Conservation (phyloP, 2,329 filamentous ascomycete species). For the Gliomastix tumulicola region DNA sequence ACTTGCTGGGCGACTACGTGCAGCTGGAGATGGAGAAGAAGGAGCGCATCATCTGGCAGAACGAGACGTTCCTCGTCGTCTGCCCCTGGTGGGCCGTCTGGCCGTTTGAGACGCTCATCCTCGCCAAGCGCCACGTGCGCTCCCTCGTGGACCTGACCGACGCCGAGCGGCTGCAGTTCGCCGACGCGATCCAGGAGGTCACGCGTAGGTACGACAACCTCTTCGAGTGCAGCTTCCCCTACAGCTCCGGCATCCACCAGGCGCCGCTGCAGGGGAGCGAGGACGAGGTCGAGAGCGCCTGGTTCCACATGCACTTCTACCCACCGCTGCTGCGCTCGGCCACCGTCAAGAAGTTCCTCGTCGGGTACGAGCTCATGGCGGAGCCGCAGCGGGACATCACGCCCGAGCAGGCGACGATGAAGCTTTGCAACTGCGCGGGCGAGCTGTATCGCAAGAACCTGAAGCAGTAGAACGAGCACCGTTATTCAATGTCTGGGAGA, state of each 20-base stretch:
- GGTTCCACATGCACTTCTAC: conserved; percentile 97
- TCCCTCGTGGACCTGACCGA: conserved; percentile 75
- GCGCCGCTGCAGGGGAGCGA: conserved; percentile 76
- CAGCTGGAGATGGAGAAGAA: conserved; percentile 72
- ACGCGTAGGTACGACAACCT: conserved; percentile 92
- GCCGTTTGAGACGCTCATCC: conserved; percentile 92
- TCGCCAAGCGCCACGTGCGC: conserved; percentile 77
- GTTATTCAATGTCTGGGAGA: no score
- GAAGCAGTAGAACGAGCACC: no score
- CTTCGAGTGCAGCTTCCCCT: conserved; percentile 94
- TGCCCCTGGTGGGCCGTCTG: conserved; percentile 98
- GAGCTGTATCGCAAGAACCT: conserved; percentile 78
- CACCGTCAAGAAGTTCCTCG: conserved; percentile 91
- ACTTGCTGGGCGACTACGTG: conserved; percentile 83
- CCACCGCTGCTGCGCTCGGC: conserved; percentile 87
- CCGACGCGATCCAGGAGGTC: conserved; percentile 80
- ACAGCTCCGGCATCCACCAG: conserved; percentile 95
- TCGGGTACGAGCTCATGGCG: conserved; percentile 93
- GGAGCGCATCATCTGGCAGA: conserved; percentile 85
- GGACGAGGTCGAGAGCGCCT: conserved; percentile 80
- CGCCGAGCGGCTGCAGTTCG: conserved; percentile 65
- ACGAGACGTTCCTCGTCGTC: conserved; percentile 74
- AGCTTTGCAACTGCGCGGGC: conserved; percentile 68
- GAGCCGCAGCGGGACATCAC: conserved; percentile 99
- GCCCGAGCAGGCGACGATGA: conserved; percentile 84